These are phyloP conservation scores for Fusarium neocosmosporiellum DNA, from an alignment of 2,329 filamentous ascomycete genomes.

Conservation along the genomic window DNA sequence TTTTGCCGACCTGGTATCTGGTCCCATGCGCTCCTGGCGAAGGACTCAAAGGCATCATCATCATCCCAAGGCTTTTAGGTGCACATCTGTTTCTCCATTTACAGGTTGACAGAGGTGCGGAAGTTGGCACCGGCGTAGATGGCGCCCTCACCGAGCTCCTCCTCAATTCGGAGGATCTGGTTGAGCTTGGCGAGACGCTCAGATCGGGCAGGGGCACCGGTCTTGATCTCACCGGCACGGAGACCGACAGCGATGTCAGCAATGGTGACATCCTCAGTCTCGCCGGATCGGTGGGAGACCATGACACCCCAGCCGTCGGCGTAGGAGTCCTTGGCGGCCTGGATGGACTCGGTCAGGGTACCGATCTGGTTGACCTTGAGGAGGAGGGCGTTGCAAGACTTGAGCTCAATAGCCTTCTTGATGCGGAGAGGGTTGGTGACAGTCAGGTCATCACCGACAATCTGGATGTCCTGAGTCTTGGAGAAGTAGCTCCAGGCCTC, in stretches of 20 bases:
- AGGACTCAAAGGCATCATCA: conserved; percentile 39
- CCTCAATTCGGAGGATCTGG: conserved; percentile 99
- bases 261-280: conserved; percentile 99
- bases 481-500: conserved; percentile 99
- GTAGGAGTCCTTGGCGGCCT: conserved; percentile 98
- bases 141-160: conserved; percentile 93
- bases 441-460: conserved; percentile 97
- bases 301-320: conserved; percentile 97
- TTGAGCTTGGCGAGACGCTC: conserved; percentile 99
- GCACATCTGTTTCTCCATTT: conserved; percentile 54
- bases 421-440: conserved; percentile 99
- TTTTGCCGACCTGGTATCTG: conserved; percentile 42
- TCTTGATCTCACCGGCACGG: conserved; percentile 98
- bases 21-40: conserved; percentile 36
- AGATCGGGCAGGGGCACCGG: conserved; percentile 92
- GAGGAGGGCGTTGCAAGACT: conserved; percentile 97
- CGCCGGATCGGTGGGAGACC: conserved; percentile 98
- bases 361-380: conserved; percentile 99
- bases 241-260: conserved; percentile 98
- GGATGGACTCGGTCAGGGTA: conserved; percentile 97
- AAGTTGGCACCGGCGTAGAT: conserved; percentile 93
- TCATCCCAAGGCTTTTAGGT: conserved; percentile 38
- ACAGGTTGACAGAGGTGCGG: conserved; percentile 90
- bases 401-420: conserved; percentile 99
- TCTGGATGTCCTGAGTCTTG: conserved; percentile 98